Evolutionary conservation across 2,329 filamentous ascomycete species (phyloP).

Genomic region (Pseudocercospora ulei): DNA sequence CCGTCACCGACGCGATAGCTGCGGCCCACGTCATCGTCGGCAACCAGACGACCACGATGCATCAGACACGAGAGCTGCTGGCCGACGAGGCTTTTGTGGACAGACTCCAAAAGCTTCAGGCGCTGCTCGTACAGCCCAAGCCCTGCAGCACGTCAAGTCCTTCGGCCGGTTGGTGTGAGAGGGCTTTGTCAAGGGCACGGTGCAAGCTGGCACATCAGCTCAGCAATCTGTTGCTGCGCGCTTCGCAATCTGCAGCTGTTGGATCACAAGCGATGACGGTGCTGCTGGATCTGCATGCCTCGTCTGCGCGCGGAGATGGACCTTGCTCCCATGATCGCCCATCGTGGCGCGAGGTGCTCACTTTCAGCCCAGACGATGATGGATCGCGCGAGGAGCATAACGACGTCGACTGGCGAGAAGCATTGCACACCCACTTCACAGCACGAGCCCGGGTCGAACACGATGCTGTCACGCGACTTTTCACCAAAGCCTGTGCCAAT

Average conservation of each 20-base stretch:
- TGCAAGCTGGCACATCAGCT: constrained; percentile 21
- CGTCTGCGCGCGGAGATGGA: constrained; percentile 17
- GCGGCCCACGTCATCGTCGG: constrained; percentile 16
- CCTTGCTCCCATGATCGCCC: constrained; percentile 17
- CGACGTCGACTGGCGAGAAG: constrained; percentile 42
- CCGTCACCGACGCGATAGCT: constrained; percentile 14
- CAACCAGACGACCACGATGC: constrained; percentile 18
- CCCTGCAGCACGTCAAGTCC: background rate
- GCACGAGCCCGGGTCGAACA: constrained; percentile 39
- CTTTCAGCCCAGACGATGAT: constrained; percentile 2
- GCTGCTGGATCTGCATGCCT: constrained; percentile 20
- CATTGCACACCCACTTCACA: constrained; percentile 40
- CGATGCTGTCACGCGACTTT: constrained; percentile 42
- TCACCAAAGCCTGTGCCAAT: constrained; percentile 48
- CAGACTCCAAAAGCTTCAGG: constrained; percentile 11
- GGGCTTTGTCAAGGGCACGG: constrained; percentile 17
- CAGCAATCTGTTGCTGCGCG: constrained; percentile 19
- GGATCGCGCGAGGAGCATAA: constrained; percentile 1
- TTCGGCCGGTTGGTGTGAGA: constrained; percentile 16
- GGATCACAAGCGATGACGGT: constrained; percentile 17
- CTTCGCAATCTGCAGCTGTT: constrained; percentile 15
- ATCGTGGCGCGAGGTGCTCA: constrained; percentile 13
- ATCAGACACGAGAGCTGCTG: constrained; percentile 18
- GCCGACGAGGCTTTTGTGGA: constrained; percentile 15
- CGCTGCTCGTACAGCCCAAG: background rate